Evolutionary conservation across 2,329 filamentous ascomycete species (phyloP), one percentile per base, ranked within the genome.

Genomic region (Cercospora nicotianae): DNA sequence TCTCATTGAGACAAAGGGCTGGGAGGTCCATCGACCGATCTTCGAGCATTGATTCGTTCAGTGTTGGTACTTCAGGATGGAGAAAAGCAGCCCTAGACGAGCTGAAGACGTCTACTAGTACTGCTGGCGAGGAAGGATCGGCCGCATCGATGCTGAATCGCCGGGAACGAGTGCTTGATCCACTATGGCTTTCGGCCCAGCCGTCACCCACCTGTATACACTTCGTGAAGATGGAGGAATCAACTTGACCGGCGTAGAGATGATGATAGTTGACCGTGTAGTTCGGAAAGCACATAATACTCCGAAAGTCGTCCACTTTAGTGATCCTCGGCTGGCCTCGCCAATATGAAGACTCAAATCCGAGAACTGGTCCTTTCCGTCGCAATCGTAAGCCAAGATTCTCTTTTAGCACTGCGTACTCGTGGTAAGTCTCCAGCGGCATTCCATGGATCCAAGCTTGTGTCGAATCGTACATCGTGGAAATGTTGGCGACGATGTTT

Each of bases 231-330:
- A 8, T 5, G 2, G 16, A 3, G 6, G n/a, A 1, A 1, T 39
- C 16, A 5, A 39, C 3, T 3, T 1, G 1, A 0, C 1, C 16
- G 3, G 13, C 8, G 13, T 13, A 33, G 12, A 1, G 10, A 5
- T 33, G 31, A 1, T 1, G 0, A 1, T 13, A 33, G 1, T 1
- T 13, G 31, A 33, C 12, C 5, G 10, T 5, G 31, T 33, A 33
- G 4, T 33, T 13, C 13, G 31, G 36, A n/a, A 39, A 39, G 6
- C 36, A 39, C 36, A 39, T 39, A 6, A 39, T 5, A 39, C 16
- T 1, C 6, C 36, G 36, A n/a, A 3, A 1, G 1, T 39, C 36
- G 36, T 39, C 36, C 1, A 39, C 1, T n/a, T n/a, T 39, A 0
- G 6, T 2, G 6, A 16, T 39, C 36, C 36, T n/a, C 5, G 36